phyloP scores from a whole-genome alignment of 2,329 filamentous ascomycete species.

The Colletotrichum sp. region DNA sequence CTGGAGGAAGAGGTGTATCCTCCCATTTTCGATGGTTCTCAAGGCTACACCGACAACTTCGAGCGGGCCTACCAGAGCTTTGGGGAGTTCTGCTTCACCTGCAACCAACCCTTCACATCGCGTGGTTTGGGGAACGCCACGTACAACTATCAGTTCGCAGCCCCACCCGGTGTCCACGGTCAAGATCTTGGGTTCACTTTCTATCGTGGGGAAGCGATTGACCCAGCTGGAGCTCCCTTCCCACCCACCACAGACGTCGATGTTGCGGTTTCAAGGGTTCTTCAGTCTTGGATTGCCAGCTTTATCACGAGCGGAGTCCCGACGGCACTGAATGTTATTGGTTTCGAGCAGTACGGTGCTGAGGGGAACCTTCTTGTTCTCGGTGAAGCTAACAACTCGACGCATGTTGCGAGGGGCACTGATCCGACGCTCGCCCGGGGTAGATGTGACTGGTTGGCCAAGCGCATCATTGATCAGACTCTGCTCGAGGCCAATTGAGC shows the following conservation, averaged over 20 bases:
- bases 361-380: neutral
- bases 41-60: neutral
- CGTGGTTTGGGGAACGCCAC: neutral
- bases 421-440: neutral
- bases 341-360: neutral
- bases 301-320: neutral
- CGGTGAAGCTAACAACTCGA: neutral
- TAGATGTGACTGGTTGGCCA: neutral
- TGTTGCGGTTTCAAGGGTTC: neutral
- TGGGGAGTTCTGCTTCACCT: neutral
- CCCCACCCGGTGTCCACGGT: neutral
- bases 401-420: neutral
- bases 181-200: neutral
- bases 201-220: neutral
- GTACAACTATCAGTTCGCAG: neutral
- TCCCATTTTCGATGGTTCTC: neutral
- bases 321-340: neutral
- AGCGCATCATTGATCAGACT: neutral
- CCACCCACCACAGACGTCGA: neutral
- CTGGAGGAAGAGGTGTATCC: neutral
- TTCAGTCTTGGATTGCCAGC: neutral
- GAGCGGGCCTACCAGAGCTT: neutral
- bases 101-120: neutral
- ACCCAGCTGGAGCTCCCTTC: neutral
- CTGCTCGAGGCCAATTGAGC: neutral